Percentiles rank a stretch among this genome's conserved stretches.
These are phyloP conservation scores for Euclidium syriacum DNA, from an alignment of 345 rosid genomes.

Conservation along the genomic window DNA sequence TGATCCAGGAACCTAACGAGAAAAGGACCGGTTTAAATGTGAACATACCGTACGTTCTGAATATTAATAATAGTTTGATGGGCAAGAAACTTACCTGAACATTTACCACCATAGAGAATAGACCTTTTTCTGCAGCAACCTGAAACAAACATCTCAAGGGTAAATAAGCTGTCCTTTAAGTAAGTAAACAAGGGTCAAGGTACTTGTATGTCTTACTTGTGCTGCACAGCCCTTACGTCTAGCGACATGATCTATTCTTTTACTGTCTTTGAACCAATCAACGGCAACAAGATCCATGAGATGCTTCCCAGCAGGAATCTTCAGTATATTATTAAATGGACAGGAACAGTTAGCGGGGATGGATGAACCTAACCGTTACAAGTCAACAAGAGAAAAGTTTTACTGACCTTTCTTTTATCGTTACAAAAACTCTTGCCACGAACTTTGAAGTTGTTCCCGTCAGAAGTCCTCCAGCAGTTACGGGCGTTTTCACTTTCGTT, in stretches of 20 bases:
- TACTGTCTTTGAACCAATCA: conserved; percentile 97
- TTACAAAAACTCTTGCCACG: conserved; percentile 78
- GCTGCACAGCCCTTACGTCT: conserved; percentile 94
- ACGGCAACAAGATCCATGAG: conserved; percentile 98
- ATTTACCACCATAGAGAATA: conserved; percentile 67
- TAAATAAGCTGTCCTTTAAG: neutral
- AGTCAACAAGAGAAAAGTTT: neutral
- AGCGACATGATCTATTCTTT: conserved; percentile 95
- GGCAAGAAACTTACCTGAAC: conserved; percentile 54
- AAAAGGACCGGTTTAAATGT: neutral
- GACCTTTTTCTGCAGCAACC: conserved; percentile 73
- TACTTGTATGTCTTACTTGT: conserved; percentile 57
- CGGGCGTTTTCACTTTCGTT: conserved; percentile 85
- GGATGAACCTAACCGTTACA: neutral
- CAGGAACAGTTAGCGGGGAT: conserved; percentile 10
- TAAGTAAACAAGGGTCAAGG: neutral
- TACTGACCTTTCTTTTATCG: conserved; percentile 74
- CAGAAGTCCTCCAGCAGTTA: conserved; percentile 84
- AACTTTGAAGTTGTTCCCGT: conserved; percentile 91
- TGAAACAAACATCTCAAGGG: too few species aligned
- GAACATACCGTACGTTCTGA: neutral
- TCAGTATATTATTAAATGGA: conserved; percentile 1
- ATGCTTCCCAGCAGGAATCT: conserved; percentile 95
- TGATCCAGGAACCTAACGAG: conserved; percentile 93
- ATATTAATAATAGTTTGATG: neutral